A percentile compares a stretch with the other conserved stretches of the same genome.
These are phyloP conservation scores for Ilyonectria destructans DNA, from an alignment of 2,329 filamentous ascomycete species.

Conservation along the genomic window DNA sequence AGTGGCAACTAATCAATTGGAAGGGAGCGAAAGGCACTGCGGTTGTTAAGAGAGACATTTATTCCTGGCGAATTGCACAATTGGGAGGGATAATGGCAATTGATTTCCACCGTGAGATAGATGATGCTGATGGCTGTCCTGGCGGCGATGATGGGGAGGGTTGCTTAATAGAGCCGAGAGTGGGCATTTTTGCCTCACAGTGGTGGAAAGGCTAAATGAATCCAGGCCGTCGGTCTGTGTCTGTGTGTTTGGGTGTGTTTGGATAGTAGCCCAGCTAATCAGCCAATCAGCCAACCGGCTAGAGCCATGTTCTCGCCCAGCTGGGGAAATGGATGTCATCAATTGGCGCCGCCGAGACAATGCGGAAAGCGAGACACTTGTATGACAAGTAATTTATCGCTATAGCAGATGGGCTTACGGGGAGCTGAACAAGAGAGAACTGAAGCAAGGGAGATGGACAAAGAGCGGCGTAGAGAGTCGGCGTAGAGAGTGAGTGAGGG, in stretches of 20 bases:
- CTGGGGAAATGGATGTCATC: constrained; percentile 18
- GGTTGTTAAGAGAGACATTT: not conserved
- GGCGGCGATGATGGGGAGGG: constrained; percentile 14
- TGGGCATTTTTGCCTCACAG: constrained; percentile 27
- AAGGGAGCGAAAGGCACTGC: not conserved
- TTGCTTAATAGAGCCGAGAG: constrained; percentile 18
- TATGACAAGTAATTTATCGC: not conserved
- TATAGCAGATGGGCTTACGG: not conserved
- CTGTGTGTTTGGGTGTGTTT: constrained; percentile 27
- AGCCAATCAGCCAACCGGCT: constrained; percentile 28
- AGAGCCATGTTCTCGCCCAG: constrained; percentile 29
- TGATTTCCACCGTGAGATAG: constrained; percentile 12
- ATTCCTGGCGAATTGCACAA: not conserved
- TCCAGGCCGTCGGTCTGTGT: constrained; percentile 14
- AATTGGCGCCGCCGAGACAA: constrained; percentile 8
- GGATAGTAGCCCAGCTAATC: constrained; percentile 42
- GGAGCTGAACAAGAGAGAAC: not conserved
- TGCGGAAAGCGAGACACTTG: not conserved
- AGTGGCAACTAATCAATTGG: constrained; percentile 4
- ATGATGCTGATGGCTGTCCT: constrained; percentile 14
- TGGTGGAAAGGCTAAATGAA: constrained; percentile 32
- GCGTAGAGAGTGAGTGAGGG: not conserved
- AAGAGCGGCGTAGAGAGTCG: not conserved
- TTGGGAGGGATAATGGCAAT: constrained; percentile 24
- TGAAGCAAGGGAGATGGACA: not conserved